A percentile compares a stretch with the other conserved stretches of the same genome.
phyloP scores from a whole-genome alignment of 495 filamentous ascomycete species.

The Stereocaulon alpinum region DNA sequence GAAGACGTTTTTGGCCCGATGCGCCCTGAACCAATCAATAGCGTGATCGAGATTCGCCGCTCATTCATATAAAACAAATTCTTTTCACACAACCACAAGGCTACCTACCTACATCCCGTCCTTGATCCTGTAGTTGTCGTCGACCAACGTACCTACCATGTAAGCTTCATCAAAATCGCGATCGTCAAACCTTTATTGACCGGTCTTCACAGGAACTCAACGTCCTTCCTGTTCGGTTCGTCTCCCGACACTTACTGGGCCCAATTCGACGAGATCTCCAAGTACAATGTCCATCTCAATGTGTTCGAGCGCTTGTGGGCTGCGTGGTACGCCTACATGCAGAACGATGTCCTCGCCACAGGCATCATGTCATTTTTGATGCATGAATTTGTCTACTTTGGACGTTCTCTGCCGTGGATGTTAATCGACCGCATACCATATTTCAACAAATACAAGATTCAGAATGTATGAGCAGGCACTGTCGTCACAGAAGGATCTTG shows the following conservation, averaged over 20 bases:
- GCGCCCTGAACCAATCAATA: background rate
- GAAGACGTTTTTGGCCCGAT: no score
- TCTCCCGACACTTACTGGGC: constrained; percentile 58
- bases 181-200: background rate
- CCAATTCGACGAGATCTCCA: constrained; percentile 77
- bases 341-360: constrained; percentile 90
- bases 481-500: background rate
- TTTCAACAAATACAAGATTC: constrained; percentile 90
- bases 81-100: background rate
- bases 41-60: background rate
- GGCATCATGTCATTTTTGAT: constrained; percentile 94
- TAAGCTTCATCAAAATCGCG: background rate
- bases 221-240: constrained; percentile 35
- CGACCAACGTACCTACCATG: background rate
- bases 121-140: no score
- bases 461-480: constrained; percentile 44
- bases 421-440: constrained; percentile 79
- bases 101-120: background rate
- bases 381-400: constrained; percentile 93
- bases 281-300: constrained; percentile 82
- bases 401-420: constrained; percentile 84
- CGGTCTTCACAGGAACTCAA: constrained; percentile 42
- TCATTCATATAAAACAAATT: background rate
- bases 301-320: constrained; percentile 78
- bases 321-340: constrained; percentile 97